phyloP scores from a whole-genome alignment of 495 filamentous ascomycete species.

The Penicillium paxilli region DNA sequence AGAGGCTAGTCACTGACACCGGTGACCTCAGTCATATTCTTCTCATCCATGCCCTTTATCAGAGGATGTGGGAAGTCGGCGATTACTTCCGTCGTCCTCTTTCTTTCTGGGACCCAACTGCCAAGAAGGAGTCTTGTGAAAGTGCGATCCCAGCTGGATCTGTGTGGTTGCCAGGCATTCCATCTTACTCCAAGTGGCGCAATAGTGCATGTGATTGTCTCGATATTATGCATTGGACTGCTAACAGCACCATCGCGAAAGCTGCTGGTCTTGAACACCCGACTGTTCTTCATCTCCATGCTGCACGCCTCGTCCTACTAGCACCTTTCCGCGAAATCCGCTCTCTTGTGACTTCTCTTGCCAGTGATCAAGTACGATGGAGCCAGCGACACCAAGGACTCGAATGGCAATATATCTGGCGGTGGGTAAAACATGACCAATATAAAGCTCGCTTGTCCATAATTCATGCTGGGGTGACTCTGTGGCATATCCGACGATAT shows the following conservation, averaged over 20 bases:
- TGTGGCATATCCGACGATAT: conserved; percentile 52
- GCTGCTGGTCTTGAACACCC: conserved; percentile 51
- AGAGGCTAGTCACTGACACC: conserved; percentile 38
- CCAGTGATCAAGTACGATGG: conserved; percentile 31
- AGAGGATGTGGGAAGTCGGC: conserved; percentile 52
- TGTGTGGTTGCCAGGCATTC: conserved; percentile 52
- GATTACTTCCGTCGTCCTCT: conserved; percentile 47
- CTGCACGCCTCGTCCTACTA: conserved; percentile 42
- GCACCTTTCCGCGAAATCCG: conserved; percentile 43
- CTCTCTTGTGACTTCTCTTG: conserved; percentile 33
- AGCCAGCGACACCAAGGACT: conserved; percentile 32
- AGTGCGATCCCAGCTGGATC: conserved; percentile 36
- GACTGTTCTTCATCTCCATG: conserved; percentile 53
- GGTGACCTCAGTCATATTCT: conserved; percentile 51
- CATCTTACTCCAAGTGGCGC: conserved; percentile 54
- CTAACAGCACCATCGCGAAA: conserved; percentile 46
- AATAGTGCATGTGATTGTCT: conserved; percentile 56
- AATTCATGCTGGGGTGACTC: conserved; percentile 50
- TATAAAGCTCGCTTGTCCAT: conserved; percentile 56
- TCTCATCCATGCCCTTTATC: conserved; percentile 50
- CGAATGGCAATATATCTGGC: conserved; percentile 45
- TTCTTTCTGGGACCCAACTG: conserved; percentile 50
- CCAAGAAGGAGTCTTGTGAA: conserved; percentile 41
- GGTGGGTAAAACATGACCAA: conserved; percentile 53
- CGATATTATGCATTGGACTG: conserved; percentile 57